Base-by-base conservation (phyloP, 2,329 filamentous ascomycete species). In the Pseudogymnoascus sp. region DNA sequence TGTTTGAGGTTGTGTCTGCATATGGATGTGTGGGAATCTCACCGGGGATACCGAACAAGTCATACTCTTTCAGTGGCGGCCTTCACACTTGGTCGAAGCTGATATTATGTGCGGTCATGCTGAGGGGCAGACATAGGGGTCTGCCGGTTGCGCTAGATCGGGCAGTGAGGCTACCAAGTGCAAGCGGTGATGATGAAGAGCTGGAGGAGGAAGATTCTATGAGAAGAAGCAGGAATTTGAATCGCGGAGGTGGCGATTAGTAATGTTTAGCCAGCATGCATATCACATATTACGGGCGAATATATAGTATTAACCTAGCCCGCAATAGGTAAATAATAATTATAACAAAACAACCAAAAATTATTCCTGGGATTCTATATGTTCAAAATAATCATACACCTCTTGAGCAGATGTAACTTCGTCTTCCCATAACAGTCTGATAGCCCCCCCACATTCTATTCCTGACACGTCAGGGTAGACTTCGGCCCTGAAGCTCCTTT, bases 1-100 rank as follows among this genome's bases (percentile, higher is more conserved):
- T 96, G 2, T 96, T 96, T 68, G 91, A 96, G 71, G 85, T 95
- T 54, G 85, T 96, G 63, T 91, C 88, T 60, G 90, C 90, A 1
- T 95, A 95, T 70, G 93, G 92, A 63, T 97, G 92, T 1, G 92
- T 97, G 20, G 92, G 92, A 0, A 76, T 97, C 64, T 91, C 87
- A 37, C 80, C 97, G 16, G 93, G 93, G 6, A 94, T 91, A 62
- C 79, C 87, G 0, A 77, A 75, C 18, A 78, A 84, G 71, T 88
- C 95, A 72, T 81, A 90, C 0, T 90, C 88, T 1, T 90, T 97
- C 65, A 90, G 83, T 41, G 87, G 82, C 0, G 83, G 96, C 65
- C 95, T 97, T 72, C 82, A 79, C 14, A 80, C 85, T 0, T 73
- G 88, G 7, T 83, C 80, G 69, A 85, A 85, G 71, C 70, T 85